Percentiles rank a stretch among this genome's conserved stretches.
These are phyloP conservation scores for Cladophialophora immunda DNA, from an alignment of 2,329 filamentous ascomycete genomes.

Conservation along the genomic window DNA sequence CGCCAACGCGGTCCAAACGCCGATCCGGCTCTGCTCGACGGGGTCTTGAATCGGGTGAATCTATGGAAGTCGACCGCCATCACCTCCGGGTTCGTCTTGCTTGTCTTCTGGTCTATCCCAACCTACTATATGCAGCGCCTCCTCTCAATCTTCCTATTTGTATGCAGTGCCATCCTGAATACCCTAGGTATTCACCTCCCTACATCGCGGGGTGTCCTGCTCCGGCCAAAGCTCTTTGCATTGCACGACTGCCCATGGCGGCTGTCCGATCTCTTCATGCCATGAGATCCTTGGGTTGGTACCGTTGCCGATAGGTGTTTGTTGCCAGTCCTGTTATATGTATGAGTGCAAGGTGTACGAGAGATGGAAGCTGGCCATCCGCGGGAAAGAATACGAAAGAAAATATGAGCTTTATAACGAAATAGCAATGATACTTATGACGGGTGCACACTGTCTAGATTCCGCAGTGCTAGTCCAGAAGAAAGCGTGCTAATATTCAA, in stretches of 20 bases:
- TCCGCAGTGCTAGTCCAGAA: too few species aligned
- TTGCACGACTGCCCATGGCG: conserved; percentile 14
- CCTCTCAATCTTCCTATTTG: conserved; percentile 21
- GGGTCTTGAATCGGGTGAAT: conserved; percentile 7
- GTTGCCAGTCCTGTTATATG: not conserved
- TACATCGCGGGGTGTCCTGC: not conserved
- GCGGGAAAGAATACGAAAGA: too few species aligned
- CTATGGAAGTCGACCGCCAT: conserved; percentile 25
- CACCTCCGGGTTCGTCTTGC: conserved; percentile 18
- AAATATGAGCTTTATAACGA: too few species aligned
- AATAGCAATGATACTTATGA: too few species aligned
- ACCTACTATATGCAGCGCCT: conserved; percentile 22
- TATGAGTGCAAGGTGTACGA: too few species aligned
- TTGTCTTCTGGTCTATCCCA: conserved; percentile 25
- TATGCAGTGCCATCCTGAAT: not conserved
- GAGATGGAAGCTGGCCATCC: too few species aligned
- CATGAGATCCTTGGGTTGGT: not conserved
- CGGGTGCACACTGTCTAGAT: too few species aligned
- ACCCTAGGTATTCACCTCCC: not conserved
- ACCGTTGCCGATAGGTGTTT: not conserved
- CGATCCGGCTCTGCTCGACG: conserved; percentile 9
- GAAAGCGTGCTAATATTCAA: too few species aligned
- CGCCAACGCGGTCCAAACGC: conserved; percentile 25
- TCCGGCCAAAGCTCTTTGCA: conserved; percentile 24
- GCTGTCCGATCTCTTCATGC: conserved; percentile 16